A percentile compares a stretch with the other conserved stretches of the same genome.
phyloP scores from a whole-genome alignment of 805 yeast genomes.

The Wickerhamomyces chambardii region DNA sequence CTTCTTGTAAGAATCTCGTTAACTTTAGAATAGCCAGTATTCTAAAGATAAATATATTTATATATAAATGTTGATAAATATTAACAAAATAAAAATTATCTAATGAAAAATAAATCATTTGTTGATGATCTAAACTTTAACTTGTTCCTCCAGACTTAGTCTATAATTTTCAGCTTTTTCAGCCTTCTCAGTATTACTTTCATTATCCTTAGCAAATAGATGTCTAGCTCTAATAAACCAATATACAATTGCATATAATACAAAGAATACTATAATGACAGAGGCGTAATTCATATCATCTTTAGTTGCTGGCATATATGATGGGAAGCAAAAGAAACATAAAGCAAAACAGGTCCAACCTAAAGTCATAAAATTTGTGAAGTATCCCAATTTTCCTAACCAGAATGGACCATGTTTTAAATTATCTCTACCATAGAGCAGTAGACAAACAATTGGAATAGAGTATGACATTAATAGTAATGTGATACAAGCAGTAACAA shows the following conservation, averaged over 20 bases:
- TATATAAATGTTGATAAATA: too few relatives aligned
- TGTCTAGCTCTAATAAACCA: conserved; percentile 38
- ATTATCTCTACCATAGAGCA: conserved; percentile 38
- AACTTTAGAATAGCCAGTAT: too few relatives aligned
- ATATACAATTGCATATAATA: conserved; percentile 34
- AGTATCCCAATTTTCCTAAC: conserved; percentile 45
- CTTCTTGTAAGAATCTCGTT: too few relatives aligned
- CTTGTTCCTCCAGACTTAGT: too few relatives aligned
- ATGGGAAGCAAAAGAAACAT: conserved; percentile 58
- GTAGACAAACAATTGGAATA: conserved; percentile 41
- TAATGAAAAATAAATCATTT: too few relatives aligned
- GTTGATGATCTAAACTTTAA: too few relatives aligned
- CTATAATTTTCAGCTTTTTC: too few relatives aligned
- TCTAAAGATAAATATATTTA: too few relatives aligned
- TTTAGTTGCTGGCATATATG: conserved; percentile 49
- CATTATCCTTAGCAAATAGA: conserved; percentile 21
- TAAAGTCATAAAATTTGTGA: conserved; percentile 40
- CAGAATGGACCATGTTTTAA: conserved; percentile 61
- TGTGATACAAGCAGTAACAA: conserved; percentile 52
- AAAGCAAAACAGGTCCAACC: conserved; percentile 51
- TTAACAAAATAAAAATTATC: too few relatives aligned
- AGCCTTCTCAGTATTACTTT: too few relatives aligned
- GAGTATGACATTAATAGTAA: conserved; percentile 49
- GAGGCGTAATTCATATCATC: conserved; percentile 62
- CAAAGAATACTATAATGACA: conserved; percentile 42